Evolutionary conservation across 2,329 filamentous ascomycete genomes (phyloP).

Genomic region (Chlorencoelia australis): DNA sequence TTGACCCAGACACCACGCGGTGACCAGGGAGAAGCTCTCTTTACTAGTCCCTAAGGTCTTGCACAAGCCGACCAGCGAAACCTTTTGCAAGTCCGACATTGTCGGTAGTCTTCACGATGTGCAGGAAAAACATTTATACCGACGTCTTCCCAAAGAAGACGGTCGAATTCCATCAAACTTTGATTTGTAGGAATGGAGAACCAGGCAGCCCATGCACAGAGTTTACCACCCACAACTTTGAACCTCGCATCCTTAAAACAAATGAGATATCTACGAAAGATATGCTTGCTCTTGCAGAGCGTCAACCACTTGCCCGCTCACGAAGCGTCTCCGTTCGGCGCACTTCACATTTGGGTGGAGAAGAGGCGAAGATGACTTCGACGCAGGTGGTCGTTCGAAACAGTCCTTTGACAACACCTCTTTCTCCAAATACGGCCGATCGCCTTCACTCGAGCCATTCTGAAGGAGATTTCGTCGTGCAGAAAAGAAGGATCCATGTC

Average conservation of each 20-base stretch:
- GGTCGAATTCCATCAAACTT: slow-evolving; percentile 27
- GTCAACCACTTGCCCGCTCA: slow-evolving; percentile 26
- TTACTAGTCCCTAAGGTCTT: neutral
- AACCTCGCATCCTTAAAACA: slow-evolving; percentile 28
- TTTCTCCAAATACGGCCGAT: slow-evolving; percentile 28
- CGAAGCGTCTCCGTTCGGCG: slow-evolving; percentile 22
- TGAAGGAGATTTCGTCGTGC: no score
- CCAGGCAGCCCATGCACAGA: slow-evolving; percentile 33
- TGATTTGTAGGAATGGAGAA: slow-evolving; percentile 32
- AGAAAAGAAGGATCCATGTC: no score
- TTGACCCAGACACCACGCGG: no score
- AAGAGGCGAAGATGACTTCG: no score
- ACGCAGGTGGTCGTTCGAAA: no score
- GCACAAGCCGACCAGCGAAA: slow-evolving; percentile 8
- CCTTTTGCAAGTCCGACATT: no score
- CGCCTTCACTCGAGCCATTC: no score
- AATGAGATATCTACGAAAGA: slow-evolving; percentile 26
- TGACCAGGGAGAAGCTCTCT: no score
- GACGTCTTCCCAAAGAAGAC: slow-evolving; percentile 36
- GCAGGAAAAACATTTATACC: slow-evolving; percentile 37
- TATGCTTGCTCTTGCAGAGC: slow-evolving; percentile 7
- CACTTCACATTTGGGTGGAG: no score
- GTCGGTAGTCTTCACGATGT: slow-evolving; percentile 43
- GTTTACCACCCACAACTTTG: slow-evolving; percentile 33
- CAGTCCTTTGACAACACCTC: no score